phyloP scores from a whole-genome alignment of 2,329 filamentous ascomycete species.

The Colletotrichum lindemuthianum region DNA sequence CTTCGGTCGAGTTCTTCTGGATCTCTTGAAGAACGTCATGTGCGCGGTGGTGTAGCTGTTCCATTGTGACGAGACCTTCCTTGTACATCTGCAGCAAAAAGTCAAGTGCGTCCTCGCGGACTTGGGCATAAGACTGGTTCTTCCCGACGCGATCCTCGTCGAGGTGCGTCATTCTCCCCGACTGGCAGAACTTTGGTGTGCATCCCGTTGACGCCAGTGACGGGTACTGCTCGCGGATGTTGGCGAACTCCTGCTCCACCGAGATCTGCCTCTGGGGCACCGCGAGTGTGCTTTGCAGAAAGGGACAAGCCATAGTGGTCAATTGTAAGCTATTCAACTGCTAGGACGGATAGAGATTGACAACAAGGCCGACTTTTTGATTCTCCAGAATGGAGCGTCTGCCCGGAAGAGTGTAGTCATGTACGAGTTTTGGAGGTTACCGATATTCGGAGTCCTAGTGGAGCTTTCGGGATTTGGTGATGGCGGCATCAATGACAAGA shows the following conservation, averaged over 20 bases:
- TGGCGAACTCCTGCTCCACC: slow-evolving; percentile 30
- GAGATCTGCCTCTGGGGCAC: slow-evolving; percentile 26
- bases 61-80: slow-evolving; percentile 19
- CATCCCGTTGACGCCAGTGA: slow-evolving; percentile 29
- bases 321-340: not conserved
- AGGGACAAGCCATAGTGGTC: slow-evolving; percentile 29
- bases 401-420: not conserved
- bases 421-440: no score
- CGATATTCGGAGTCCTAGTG: slow-evolving; percentile 4
- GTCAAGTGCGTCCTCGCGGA: slow-evolving; percentile 34
- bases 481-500: slow-evolving; percentile 11
- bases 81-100: slow-evolving; percentile 32
- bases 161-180: slow-evolving; percentile 30
- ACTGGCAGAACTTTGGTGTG: slow-evolving; percentile 30
- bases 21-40: slow-evolving; percentile 33
- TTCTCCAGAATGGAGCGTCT: not conserved
- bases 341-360: not conserved
- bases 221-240: slow-evolving; percentile 30
- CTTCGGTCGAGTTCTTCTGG: slow-evolving; percentile 28
- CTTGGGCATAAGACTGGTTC: slow-evolving; percentile 32
- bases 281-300: slow-evolving; percentile 27
- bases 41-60: slow-evolving; percentile 27
- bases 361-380: slow-evolving; percentile 1
- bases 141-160: slow-evolving; percentile 33
- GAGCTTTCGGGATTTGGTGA: slow-evolving; percentile 27